A percentile compares a stretch with the other conserved stretches of the same genome.
These are phyloP conservation scores for Nigrospora sphaerica DNA, from an alignment of 2,329 filamentous ascomycete species.

Conservation along the genomic window DNA sequence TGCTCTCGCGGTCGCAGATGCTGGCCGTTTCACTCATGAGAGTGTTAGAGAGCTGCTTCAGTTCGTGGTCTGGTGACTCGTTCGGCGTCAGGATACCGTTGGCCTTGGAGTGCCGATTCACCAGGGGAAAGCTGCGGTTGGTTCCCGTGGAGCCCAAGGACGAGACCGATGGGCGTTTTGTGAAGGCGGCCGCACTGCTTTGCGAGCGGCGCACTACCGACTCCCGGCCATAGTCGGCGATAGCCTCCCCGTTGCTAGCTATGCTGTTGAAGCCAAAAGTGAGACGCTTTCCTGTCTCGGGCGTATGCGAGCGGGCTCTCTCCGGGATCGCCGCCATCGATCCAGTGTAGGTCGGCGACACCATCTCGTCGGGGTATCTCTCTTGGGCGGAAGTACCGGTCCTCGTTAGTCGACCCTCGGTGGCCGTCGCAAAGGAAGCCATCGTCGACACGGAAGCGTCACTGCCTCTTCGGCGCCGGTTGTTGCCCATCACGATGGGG, in stretches of 20 bases:
- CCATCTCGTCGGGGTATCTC: too few species aligned
- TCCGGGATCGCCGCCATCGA: conserved; percentile 9
- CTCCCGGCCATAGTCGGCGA: conserved; percentile 15
- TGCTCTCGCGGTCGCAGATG: conserved; percentile 27
- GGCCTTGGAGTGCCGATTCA: conserved; percentile 39
- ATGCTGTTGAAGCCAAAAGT: conserved; percentile 13
- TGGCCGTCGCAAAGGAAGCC: conserved; percentile 51
- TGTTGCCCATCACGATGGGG: conserved; percentile 21
- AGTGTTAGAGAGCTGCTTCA: conserved; percentile 38
- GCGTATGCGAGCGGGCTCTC: conserved; percentile 19
- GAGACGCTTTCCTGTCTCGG: conserved; percentile 20
- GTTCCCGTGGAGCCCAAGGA: conserved; percentile 53
- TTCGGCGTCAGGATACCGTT: conserved; percentile 40
- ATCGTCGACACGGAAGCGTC: conserved; percentile 42
- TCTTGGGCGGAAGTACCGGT: conserved; percentile 12
- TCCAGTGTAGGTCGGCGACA: too few species aligned
- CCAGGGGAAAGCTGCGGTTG: conserved; percentile 54
- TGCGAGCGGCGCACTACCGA: conserved; percentile 36
- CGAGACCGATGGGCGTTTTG: conserved; percentile 49
- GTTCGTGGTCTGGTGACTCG: conserved; percentile 41
- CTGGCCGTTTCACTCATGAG: conserved; percentile 41
- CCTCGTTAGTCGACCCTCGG: conserved; percentile 32
- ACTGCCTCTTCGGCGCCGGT: conserved; percentile 34
- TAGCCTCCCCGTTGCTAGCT: conserved; percentile 14
- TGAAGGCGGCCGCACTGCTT: conserved; percentile 28